Base-by-base conservation (phyloP, 2,329 filamentous ascomycete species). In the Byssochlamys sp. region DNA sequence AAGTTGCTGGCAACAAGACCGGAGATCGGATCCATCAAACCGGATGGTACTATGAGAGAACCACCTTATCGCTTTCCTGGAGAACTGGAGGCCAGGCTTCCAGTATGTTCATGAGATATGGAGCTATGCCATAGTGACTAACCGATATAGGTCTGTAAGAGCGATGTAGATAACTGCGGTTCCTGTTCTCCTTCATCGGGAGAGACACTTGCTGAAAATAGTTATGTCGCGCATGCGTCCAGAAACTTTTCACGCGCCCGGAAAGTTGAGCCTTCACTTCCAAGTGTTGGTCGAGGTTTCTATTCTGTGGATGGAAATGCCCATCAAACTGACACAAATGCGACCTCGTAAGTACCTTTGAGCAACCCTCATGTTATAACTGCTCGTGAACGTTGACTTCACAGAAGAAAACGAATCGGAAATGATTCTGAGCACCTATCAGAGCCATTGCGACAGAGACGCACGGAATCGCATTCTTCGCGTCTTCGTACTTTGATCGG, bases 41-140 rank as follows among this genome's bases (percentile, higher is more conserved):
- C 52, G 12, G 33, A 60, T 14, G 57, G 57, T 12, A 52, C 49
- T n/a, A 29, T 60, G 52, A 58, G 55, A 28, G 31, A 54, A 24
- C 55, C 57, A 26, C 54, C 56, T 35, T 58, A 52, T 25, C 19
- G 12, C 9, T 51, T 56, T 25, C 53, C 59, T 1, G 54, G 55
- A 4, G 59, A 60, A 52, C n/a, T 60, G 26, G 48, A 51, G n/a
- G 31, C 54, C 12, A 45, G 59, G 10, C 54, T 60, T 33, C 59
- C 59, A 12, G 59, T 60, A 55, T 3, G 55, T 54, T 26, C 4
- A 51, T 5, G 11, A 51, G 24, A 7, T 27, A 3, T 24, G 3
- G 27, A 25, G 12, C 24, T 14, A 26, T 26, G 12, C 5, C 10
- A 51, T 51, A 26, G 24, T 12, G 5, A 51, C 49, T 51, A 10